Evolutionary conservation across 306 rosid genomes (phyloP).

Genomic region (Citrullus amarus): DNA sequence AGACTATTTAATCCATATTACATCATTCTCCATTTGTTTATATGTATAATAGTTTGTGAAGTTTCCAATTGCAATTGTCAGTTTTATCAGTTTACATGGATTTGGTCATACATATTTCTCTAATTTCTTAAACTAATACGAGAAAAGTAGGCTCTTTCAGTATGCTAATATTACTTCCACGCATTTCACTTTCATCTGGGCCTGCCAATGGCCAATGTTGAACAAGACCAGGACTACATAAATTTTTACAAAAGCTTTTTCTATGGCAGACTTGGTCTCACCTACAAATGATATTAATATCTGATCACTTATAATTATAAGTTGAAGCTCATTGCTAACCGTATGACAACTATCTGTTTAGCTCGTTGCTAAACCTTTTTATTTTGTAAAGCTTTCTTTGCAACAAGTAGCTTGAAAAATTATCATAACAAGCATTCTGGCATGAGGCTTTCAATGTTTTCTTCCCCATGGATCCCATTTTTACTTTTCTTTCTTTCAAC

Average conservation of each 20-base stretch:
- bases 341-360: neutral
- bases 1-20: neutral
- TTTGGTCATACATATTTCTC: neutral
- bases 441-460: neutral
- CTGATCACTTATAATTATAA: neutral
- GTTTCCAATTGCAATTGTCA: neutral
- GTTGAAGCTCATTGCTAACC: neutral
- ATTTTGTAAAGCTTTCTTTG: neutral
- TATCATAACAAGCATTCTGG: neutral
- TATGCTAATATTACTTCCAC: neutral
- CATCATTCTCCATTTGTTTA: neutral
- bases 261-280: neutral
- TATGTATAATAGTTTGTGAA: neutral
- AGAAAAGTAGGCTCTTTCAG: neutral
- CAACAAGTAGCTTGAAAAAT: neutral
- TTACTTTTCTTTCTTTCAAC: constrained; percentile 11
- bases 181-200: neutral
- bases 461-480: constrained; percentile 15
- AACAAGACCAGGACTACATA: neutral
- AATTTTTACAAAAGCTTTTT: no score
- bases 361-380: neutral
- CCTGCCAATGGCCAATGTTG: neutral
- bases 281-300: neutral
- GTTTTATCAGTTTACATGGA: neutral
- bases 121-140: neutral